A percentile compares a stretch with the other conserved stretches of the same genome.
phyloP scores from a whole-genome alignment of 78 protist species.

The Paratrimastix pyriformis region DNA sequence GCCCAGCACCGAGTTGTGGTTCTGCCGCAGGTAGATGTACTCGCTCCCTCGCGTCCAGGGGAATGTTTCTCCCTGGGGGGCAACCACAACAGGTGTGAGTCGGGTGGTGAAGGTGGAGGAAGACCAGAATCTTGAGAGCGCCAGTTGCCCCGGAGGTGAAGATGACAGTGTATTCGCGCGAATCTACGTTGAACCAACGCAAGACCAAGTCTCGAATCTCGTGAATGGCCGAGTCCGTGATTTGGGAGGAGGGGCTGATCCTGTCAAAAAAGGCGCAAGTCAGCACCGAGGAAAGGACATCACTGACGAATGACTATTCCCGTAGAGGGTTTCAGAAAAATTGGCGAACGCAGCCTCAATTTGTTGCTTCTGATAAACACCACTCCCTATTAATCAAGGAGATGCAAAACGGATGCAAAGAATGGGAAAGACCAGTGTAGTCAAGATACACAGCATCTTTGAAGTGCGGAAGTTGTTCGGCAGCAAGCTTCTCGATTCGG shows the following conservation, averaged over 20 bases:
- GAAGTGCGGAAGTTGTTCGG: background rate
- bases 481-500: background rate
- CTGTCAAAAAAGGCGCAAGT: no score
- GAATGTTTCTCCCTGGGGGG: conserved; percentile 70
- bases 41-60: conserved; percentile 36
- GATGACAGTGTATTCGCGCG: conserved; percentile 55
- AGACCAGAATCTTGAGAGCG: conserved; percentile 46
- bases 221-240: conserved; percentile 16
- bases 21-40: conserved; percentile 34
- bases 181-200: conserved; percentile 37
- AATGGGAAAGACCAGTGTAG: background rate
- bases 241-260: conserved; percentile 9
- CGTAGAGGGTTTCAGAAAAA: conserved; percentile 7
- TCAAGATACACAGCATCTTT: conserved; percentile 4
- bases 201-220: conserved; percentile 32
- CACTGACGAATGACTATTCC: conserved; percentile 48
- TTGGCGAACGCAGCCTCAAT: background rate
- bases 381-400: background rate
- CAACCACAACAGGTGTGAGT: no score
- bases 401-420: background rate
- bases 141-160: conserved; percentile 74
- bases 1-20: conserved; percentile 60
- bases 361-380: conserved; percentile 5
- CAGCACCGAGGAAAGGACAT: no score
- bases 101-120: no score